Base-by-base conservation (phyloP, 2,329 filamentous ascomycete species). In the Lasiodiplodia citricola region DNA sequence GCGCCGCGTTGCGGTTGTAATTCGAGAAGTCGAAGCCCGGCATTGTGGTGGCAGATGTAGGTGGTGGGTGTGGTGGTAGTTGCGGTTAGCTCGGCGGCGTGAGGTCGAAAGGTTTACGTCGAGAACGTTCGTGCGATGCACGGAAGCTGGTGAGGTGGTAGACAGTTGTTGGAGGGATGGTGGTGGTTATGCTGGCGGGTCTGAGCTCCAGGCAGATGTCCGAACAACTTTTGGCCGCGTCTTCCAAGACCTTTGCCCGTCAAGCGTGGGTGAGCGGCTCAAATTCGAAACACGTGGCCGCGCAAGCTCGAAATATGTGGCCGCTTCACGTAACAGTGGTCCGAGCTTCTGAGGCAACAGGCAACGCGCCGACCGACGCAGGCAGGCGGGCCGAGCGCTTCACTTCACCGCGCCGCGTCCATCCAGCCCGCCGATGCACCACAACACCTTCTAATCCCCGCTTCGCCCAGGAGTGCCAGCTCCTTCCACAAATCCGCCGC, bases 11-110 rank as follows among this genome's bases (percentile, higher is more conserved):
- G 86, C 96, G 93, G 88, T 97, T 97, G 89, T 98, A 96, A 88
- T 99, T 99, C 82, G 94, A 96, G 88, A 99, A 99, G 86, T 98
- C 94, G 88, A 97, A 97, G 85, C 94, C 94, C 77, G 92, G 91
- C 96, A 99, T 99, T 66, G 67, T 58, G 47, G 35, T 52, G 8
- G 55, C 31, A 55, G 28, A 52, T 47, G 52, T 5, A 35, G 57
- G 54, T 57, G 37, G 35, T 31, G 55, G 66, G 25, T 47, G 58
- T 55, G 65, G 47, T 37, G 51, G 25, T 13, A 56, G 66, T 37
- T 52, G 18, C 21, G 66, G 21, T 28, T n/a, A 58, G 44, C 7
- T 8, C 44, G 44, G 44, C 44, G 44, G 44, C 44, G 44, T 47
- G 44, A 47, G 44, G 44, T 21, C n/a, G 44, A 47, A n/a, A 21